Evolutionary conservation across 331 rosid species (phyloP), one percentile per base, ranked within the genome.

Genomic region (Prunus yedoensis): DNA sequence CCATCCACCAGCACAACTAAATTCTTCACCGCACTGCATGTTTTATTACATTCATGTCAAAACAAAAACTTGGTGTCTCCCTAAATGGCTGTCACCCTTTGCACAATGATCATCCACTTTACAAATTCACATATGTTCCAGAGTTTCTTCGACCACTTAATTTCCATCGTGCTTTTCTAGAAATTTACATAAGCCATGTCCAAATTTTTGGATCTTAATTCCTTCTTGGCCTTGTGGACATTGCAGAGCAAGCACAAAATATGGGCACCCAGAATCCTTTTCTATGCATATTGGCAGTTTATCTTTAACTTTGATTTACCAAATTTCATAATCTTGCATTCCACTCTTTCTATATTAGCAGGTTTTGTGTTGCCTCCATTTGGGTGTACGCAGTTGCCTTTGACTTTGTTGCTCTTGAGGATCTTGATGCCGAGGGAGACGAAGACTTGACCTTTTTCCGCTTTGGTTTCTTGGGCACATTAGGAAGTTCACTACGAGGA

Each of bases 381-480:
- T 79, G 89, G n/a, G 68, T 70, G 74, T 57, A 76, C 4, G 76
- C 0, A 51, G 69, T 11, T 25, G 68, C 60, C 87, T 85, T 86
- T 49, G 93, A 38, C 79, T 87, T 91, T 32, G 88, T 11, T 18
- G 83, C 74, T 82, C 82, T 80, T 54, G 90, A 77, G 1, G 82
- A 85, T 73, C 87, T 85, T 56, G 86, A 62, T 41, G 92, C 51
- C 14, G 91, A 76, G 59, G 86, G 68, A 17, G 89, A 87, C 67
- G 77, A 61, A 54, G 91, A 77, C 70, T 77, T 81, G 2, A 69
- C 67, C 89, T 83, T 91, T 76, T 83, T 89, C 54, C 88, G 66
- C 87, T 81, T 89, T n/a, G 77, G 50, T 71, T 87, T 89, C 85
- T 88, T 88, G 17, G 89, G 83, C 74, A 77, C 83, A 59, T 73